phyloP scores from a whole-genome alignment of 352 stramenopile genomes.

The Pythium angustatum region DNA sequence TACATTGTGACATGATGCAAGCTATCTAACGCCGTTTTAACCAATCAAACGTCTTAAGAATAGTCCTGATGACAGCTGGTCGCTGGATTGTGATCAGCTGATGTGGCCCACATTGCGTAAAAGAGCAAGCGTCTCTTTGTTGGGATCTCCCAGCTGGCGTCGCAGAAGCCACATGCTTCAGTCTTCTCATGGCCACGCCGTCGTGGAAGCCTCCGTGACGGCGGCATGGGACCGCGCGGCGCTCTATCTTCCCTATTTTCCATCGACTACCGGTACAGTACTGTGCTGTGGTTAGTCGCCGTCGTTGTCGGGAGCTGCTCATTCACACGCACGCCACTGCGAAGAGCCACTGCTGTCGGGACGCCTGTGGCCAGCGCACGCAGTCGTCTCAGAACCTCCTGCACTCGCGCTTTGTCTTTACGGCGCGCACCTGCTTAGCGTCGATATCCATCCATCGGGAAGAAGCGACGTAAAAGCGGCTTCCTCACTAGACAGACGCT shows the following conservation, averaged over 20 bases:
- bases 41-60: not conserved
- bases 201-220: not conserved
- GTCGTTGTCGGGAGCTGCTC: not conserved
- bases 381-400: not conserved
- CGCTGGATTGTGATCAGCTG: not conserved
- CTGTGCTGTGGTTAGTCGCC: too few relatives aligned
- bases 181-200: not conserved
- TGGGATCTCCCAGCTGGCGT: not conserved
- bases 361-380: not conserved
- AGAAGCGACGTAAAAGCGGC: not conserved
- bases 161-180: conserved; percentile 4
- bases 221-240: too few relatives aligned
- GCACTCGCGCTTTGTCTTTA: not conserved
- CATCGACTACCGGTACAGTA: too few relatives aligned
- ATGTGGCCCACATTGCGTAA: not conserved
- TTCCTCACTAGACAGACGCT: too few relatives aligned
- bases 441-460: not conserved
- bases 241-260: too few relatives aligned
- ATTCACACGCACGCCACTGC: not conserved
- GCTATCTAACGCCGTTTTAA: not conserved
- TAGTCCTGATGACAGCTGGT: not conserved
- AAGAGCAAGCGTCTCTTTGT: not conserved
- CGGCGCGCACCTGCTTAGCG: not conserved
- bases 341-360: too few relatives aligned
- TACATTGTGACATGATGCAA: not conserved